A percentile compares a stretch with the other conserved stretches of the same genome.
These are phyloP conservation scores for Ambrosia artemisiifolia DNA, from an alignment of 129 eudicot species.

Conservation along the genomic window DNA sequence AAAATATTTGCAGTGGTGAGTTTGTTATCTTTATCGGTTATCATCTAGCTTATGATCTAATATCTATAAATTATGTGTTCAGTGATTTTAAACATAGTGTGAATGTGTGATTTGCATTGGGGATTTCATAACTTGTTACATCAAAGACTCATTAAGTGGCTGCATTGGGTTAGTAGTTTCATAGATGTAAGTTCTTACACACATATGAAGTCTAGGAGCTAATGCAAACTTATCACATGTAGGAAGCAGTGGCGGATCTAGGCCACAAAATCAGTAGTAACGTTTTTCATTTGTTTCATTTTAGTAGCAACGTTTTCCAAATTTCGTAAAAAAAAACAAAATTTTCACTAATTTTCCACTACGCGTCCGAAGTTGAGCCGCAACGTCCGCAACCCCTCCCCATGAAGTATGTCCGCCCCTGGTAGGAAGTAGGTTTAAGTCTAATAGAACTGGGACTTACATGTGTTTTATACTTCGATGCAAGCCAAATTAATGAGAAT, in stretches of 20 bases:
- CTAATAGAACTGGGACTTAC: not conserved
- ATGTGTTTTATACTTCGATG: not conserved
- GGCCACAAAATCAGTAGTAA: too few relatives aligned
- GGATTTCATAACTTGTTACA: not conserved
- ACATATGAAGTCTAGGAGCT: slow-evolving; percentile 4
- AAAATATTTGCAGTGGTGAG: slow-evolving; percentile 49
- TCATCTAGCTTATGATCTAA: slow-evolving; percentile 2
- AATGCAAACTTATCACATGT: slow-evolving; percentile 15
- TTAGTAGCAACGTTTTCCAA: too few relatives aligned
- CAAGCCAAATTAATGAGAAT: not conserved
- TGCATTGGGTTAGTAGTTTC: not conserved
- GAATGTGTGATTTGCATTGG: not conserved
- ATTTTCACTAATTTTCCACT: too few relatives aligned
- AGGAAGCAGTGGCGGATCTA: too few relatives aligned
- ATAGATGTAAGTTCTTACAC: not conserved
- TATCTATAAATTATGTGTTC: not conserved
- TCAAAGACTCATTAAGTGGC: slow-evolving; percentile 15
- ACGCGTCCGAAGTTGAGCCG: too few relatives aligned
- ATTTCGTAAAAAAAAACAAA: too few relatives aligned
- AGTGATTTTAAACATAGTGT: not conserved
- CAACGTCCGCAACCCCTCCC: too few relatives aligned
- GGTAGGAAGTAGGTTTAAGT: slow-evolving; percentile 7
- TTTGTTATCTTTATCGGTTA: slow-evolving; percentile 10
- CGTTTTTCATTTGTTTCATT: too few relatives aligned
- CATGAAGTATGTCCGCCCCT: too few relatives aligned